phyloP scores from a whole-genome alignment of 192 early-diverging fungal species.

The Coemansia sp. region DNA sequence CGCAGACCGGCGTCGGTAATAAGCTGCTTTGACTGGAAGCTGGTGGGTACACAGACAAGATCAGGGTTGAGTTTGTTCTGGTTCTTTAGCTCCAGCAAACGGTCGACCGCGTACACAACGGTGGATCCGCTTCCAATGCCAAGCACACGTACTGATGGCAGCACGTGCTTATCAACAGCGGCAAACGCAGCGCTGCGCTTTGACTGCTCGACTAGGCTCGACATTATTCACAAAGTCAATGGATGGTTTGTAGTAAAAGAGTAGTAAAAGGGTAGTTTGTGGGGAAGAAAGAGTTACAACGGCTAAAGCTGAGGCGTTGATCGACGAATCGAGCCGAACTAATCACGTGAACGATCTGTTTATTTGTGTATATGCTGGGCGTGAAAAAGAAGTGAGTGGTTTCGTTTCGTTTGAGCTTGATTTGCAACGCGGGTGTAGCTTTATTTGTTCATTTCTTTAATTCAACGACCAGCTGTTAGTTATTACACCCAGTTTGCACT shows the following conservation, averaged over 20 bases:
- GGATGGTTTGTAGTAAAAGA: not conserved
- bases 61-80: constrained; percentile 54
- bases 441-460: too few relatives aligned
- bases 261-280: constrained; percentile 1
- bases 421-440: not conserved
- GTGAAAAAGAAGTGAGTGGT: not conserved
- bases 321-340: not conserved
- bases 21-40: constrained; percentile 86
- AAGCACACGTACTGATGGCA: constrained; percentile 64
- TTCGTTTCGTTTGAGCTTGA: not conserved
- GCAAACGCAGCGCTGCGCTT: constrained; percentile 85
- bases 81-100: constrained; percentile 70
- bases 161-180: constrained; percentile 87
- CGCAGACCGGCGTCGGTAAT: constrained; percentile 80
- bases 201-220: constrained; percentile 63
- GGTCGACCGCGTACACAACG: constrained; percentile 83
- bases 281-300: not conserved
- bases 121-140: constrained; percentile 89
- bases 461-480: too few relatives aligned
- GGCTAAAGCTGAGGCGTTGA: not conserved
- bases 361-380: not conserved
- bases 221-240: constrained; percentile 17
- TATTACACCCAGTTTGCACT: too few relatives aligned
- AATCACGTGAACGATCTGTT: not conserved
- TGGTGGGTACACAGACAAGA: constrained; percentile 86